A percentile compares a stretch with the other conserved stretches of the same genome.
Conservation (phyloP, 2,329 filamentous ascomycete species). For the Pseudogymnoascus sp. region DNA sequence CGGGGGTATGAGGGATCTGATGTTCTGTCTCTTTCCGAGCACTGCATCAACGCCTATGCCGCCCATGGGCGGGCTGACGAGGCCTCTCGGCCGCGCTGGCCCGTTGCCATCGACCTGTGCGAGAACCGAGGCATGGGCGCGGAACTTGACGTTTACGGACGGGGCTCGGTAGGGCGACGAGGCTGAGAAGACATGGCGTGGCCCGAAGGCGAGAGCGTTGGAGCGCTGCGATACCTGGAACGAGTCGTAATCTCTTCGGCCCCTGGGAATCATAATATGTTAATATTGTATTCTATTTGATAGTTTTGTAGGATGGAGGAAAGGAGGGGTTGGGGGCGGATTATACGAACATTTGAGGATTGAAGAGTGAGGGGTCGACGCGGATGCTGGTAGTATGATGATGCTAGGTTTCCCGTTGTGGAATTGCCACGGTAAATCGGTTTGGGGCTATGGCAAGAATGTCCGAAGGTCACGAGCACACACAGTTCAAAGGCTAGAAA, state of each 20-base stretch:
- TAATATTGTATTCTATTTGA: not conserved
- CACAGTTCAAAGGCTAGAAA: not conserved
- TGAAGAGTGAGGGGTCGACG: not conserved
- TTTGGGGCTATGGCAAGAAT: not conserved
- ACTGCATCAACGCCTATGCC: not conserved
- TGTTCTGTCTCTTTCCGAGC: conserved; percentile 7
- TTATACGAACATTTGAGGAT: not conserved
- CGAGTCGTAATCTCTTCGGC: conserved; percentile 13
- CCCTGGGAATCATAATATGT: conserved; percentile 1
- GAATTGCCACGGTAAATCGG: not conserved
- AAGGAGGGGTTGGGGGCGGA: not conserved
- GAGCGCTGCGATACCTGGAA: conserved; percentile 14
- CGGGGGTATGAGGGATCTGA: conserved; percentile 13
- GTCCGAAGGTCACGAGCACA: not conserved
- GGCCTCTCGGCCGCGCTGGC: conserved; percentile 10
- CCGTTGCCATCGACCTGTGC: conserved; percentile 13
- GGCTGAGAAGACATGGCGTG: conserved; percentile 12
- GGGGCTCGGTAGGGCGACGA: conserved; percentile 9
- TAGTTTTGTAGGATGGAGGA: not conserved
- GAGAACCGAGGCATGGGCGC: conserved; percentile 8
- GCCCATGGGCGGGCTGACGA: not conserved
- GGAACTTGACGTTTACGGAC: conserved; percentile 1
- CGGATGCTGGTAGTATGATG: not conserved
- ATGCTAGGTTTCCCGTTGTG: conserved; percentile 2
- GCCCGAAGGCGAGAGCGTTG: conserved; percentile 16